phyloP scores from a whole-genome alignment of 2,329 filamentous ascomycete species.

The Dryadomyces quercus-mongolicae region DNA sequence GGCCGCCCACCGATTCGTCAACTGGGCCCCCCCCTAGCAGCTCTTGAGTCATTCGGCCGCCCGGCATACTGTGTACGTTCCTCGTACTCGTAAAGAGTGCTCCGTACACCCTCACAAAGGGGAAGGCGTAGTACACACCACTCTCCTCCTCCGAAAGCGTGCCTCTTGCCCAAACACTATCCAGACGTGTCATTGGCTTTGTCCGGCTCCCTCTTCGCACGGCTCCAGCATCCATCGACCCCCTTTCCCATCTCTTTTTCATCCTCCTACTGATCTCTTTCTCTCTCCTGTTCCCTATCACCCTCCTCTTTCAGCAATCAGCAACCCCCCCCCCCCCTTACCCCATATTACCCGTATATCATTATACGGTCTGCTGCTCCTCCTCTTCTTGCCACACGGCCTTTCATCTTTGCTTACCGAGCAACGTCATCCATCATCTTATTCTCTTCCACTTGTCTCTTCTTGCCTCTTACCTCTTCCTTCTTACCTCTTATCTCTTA shows the following conservation, averaged over 20 bases:
- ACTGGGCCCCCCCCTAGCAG: not conserved
- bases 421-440: not conserved
- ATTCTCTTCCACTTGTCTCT: not conserved
- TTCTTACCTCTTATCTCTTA: not conserved
- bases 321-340: too few relatives aligned
- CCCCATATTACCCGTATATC: too few relatives aligned
- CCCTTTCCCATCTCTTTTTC: too few relatives aligned
- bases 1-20: not conserved
- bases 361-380: not conserved
- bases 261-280: too few relatives aligned
- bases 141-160: too few relatives aligned
- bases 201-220: too few relatives aligned
- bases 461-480: not conserved
- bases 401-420: not conserved
- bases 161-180: too few relatives aligned
- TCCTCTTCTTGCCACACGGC: not conserved
- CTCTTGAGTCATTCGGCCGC: slow-evolving; percentile 1
- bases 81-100: not conserved
- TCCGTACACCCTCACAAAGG: not conserved
- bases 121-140: not conserved
- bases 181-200: too few relatives aligned
- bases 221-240: too few relatives aligned
- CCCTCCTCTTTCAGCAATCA: too few relatives aligned
- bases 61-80: not conserved
- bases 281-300: too few relatives aligned